Evolutionary conservation across 805 yeast genomes (phyloP), one percentile per base, ranked within the genome.

Genomic region (Candida adriatica): DNA sequence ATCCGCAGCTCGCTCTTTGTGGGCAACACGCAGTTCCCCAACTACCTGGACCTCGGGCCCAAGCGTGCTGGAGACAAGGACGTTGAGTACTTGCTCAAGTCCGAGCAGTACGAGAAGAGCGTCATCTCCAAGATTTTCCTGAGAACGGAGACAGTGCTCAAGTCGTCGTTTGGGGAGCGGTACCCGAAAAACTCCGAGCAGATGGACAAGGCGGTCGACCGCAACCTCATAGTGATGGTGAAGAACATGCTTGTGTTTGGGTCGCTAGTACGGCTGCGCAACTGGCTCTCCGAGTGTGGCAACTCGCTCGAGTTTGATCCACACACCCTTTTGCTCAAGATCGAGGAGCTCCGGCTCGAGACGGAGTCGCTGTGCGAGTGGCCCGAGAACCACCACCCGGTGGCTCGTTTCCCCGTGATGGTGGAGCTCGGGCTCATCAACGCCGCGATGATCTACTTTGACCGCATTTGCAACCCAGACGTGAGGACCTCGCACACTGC

Each of bases 231-330:
- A 2, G 33, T 34, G 18, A 34, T 34, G 37, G 31, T 34, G 22
- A 34, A 30, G 26, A 34, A 29, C 13, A 34, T 34, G 33, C 22
- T 34, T 13, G 27, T 34, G 37, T 30, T 34, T 30, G 33, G 31
- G 13, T 26, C 33, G 6, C 26, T 34, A 13, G 26, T 34, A 8
- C 30, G 37, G 7, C 27, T 34, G 6, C 19, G 31, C 15, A 34
- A 30, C 14, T 29, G 37, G 33, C 28, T 34, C 10, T 29, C 33
- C 11, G 31, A 23, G 6, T 34, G 33, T 26, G 33, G 33, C 2
- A 26, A 34, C 27, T 34, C 37, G 7, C 22, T 29, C 4, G 37
- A 29, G 28, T 34, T 29, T 10, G 27, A 34, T 13, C 37, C 37
- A 4, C 24, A 34, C 11, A 29, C 24, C 6, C 23, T 34, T 9